Evolutionary conservation across 73 alveolate species (phyloP).

Genomic region (Tetrahymena thermophila): DNA sequence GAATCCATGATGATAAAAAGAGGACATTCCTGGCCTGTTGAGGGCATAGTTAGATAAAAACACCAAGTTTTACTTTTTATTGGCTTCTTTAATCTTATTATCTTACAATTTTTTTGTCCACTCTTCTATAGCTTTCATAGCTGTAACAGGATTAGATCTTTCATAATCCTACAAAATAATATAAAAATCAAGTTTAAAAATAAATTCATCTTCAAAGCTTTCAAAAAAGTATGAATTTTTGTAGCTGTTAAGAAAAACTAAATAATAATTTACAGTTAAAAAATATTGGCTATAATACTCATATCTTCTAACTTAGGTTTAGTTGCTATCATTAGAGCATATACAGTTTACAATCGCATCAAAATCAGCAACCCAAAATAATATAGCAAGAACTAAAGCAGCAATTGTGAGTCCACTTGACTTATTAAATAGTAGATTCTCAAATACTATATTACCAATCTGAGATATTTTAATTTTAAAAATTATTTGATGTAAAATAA

Average conservation of each 20-base stretch:
- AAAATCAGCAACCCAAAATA: not conserved
- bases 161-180: not conserved
- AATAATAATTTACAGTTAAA: not conserved
- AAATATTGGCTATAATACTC: not conserved
- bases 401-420: not conserved
- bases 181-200: too few species aligned
- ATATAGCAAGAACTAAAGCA: not conserved
- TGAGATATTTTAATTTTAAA: not conserved
- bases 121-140: constrained; percentile 26
- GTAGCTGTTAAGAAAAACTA: too few species aligned
- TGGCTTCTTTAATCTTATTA: not conserved
- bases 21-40: not conserved
- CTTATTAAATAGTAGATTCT: not conserved
- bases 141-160: constrained; percentile 35
- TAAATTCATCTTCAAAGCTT: too few species aligned
- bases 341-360: not conserved
- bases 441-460: not conserved
- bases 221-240: too few species aligned
- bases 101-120: constrained; percentile 13
- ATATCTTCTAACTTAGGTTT: not conserved
- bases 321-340: not conserved
- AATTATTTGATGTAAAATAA: not conserved
- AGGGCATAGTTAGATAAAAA: not conserved
- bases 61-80: not conserved
- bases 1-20: not conserved